phyloP scores from a whole-genome alignment of 2,329 filamentous ascomycete species.

The Orbilia brochopaga region DNA sequence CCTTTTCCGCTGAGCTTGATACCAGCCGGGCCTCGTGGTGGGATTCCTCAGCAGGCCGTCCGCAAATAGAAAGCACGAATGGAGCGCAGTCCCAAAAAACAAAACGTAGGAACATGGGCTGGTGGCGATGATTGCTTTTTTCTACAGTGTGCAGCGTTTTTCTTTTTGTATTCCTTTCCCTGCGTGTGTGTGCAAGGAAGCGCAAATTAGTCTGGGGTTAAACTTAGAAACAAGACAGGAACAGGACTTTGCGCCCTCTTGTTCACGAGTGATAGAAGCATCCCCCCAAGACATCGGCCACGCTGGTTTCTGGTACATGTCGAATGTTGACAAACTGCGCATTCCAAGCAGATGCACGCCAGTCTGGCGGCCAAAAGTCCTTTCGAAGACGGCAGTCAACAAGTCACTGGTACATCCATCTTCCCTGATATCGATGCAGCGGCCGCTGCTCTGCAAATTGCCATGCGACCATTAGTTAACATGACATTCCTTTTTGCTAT shows the following conservation, averaged over 20 bases:
- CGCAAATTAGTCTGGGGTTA: conserved; percentile 51
- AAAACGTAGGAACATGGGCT: conserved; percentile 19
- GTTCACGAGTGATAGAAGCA: conserved; percentile 38
- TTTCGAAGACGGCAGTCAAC: conserved; percentile 28
- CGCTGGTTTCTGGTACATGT: conserved; percentile 32
- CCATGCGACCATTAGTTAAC: conserved; percentile 42
- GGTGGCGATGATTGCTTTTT: conserved; percentile 39
- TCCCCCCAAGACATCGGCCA: conserved; percentile 30
- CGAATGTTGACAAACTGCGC: conserved; percentile 14
- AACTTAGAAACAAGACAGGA: conserved; percentile 51
- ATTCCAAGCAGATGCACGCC: conserved; percentile 30
- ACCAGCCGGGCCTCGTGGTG: conserved; percentile 22
- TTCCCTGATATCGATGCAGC: conserved; percentile 31
- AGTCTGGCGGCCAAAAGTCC: conserved; percentile 35
- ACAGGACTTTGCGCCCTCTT: conserved; percentile 44
- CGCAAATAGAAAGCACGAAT: conserved; percentile 50
- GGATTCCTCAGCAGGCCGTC: conserved; percentile 43
- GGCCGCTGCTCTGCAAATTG: conserved; percentile 33
- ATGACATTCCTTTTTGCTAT: conserved; percentile 50
- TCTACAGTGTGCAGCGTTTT: neutral
- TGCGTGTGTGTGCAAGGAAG: conserved; percentile 45
- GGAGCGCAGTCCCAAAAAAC: conserved; percentile 32
- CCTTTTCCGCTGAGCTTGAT: conserved; percentile 35
- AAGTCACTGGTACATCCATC: conserved; percentile 35
- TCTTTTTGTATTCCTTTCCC: conserved; percentile 44